Evolutionary conservation across 495 filamentous ascomycete species (phyloP), one percentile per base, ranked within the genome.

Genomic region (Astrocystis sublimbata): DNA sequence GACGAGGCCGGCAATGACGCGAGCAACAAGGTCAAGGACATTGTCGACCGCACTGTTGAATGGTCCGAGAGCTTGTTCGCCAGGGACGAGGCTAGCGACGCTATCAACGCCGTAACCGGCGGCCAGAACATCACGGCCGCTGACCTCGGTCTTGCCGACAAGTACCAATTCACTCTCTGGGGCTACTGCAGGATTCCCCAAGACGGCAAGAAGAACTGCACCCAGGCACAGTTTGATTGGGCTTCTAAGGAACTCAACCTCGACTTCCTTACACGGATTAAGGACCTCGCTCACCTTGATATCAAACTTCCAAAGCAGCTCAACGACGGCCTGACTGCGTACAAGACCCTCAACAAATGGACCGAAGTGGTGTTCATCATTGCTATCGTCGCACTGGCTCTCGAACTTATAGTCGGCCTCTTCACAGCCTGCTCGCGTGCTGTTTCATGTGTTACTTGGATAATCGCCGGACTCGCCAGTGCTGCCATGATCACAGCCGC

Each of bases 101-200:
- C 64, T 1, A 73, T 80, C 13, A 71, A 79, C 42, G 71, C 77
- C 23, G 73, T 92, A 24, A 74, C 74, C 46, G 87, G 90, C 68
- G 85, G 82, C 68, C 92, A 65, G 33, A 28, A 21, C 12, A 73
- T 85, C 62, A 79, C 78, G 10, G 80, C 84, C 24, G 58, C 71
- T 1, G 78, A 87, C 9, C 78, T 87, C 26, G 79, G 82, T 24
- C 79, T 98, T 43, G 81, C 79, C 55, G 87, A 96, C 73, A 84
- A 87, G 69, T 98, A 98, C 83, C 82, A 86, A 53, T 81, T 97
- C 71, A 84, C 84, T 63, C 80, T 98, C 28, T 96, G 89, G 89
- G 89, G 89, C 71, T 97, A 92, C 84, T 98, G 94, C 80, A 78
- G 82, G 45, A 77, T 75, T 5, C 65, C 71, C 8, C 65, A 78